Conservation (phyloP, 306 rosid genomes). For the Inga laurina region DNA sequence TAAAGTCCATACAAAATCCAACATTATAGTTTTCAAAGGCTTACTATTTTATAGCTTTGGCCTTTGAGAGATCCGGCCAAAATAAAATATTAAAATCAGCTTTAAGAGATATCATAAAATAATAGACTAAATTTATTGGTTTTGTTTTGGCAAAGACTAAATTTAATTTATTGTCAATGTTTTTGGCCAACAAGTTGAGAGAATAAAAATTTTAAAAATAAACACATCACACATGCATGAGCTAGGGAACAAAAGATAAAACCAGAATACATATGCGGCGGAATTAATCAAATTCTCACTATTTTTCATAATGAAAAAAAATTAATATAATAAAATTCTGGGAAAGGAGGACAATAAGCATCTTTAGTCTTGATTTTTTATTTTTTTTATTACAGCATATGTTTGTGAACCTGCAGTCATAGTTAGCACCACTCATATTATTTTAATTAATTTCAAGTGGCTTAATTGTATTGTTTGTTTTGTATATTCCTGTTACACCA, state of each 20-base stretch:
- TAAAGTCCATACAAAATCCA: not conserved
- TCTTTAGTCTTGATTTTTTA: not conserved
- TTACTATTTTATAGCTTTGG: not conserved
- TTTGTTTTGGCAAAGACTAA: not conserved
- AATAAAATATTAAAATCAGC: not conserved
- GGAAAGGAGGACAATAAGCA: not conserved
- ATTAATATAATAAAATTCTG: not conserved
- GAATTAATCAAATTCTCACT: not conserved
- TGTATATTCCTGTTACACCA: not conserved
- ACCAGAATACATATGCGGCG: not conserved
- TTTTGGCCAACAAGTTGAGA: conserved; percentile 7
- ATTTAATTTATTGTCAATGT: not conserved
- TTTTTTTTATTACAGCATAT: not conserved
- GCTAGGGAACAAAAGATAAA: conserved; percentile 12
- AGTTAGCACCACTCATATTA: too few species aligned
- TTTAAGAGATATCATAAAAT: not conserved
- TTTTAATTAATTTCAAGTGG: not conserved
- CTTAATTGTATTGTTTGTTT: not conserved
- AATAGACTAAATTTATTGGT: not conserved
- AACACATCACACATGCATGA: not conserved
- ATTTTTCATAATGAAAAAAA: not conserved
- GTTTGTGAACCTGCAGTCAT: not conserved
- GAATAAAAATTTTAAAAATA: not conserved
- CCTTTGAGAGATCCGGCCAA: not conserved
- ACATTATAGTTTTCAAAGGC: not conserved